Base-by-base conservation (phyloP, 2,329 filamentous ascomycete species). In the Onygenales sp. region DNA sequence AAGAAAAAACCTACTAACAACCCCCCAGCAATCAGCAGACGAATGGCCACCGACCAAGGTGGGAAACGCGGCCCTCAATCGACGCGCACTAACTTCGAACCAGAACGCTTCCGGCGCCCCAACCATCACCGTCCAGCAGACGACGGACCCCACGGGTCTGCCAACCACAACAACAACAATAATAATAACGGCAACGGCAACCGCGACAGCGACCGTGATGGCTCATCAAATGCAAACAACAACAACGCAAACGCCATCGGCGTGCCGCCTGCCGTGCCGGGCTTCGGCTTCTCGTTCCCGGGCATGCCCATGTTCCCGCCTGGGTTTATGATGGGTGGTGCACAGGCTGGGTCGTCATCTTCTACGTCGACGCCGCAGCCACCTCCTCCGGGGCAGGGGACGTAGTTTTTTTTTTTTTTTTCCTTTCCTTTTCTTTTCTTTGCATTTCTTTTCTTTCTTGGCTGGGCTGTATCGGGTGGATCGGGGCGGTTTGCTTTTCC, bases 201-300 rank as follows among this genome's bases (percentile, higher is more conserved):
- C 36, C 61, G 65, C 54, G 61, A 62, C 43, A 61, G 61, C 45
- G 68, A 74, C 34, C 65, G 62, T 51, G 69, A 74, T 39, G 60
- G 64, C 13, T 61, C 62, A 45, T 51, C 54, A 34, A 52, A 56
- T 31, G 54, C 56, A 8, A 56, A 56, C 40, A 55, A 56, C 49
- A 63, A 51, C 49, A 70, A 65, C 54, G 58, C 62, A 52, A 72
- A 67, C 56, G 73, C 72, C 49, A 72, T 79, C 32, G 77, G 72
- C 7, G 77, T 79, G 2, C 73, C 78, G 2, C 77, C 77, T 11
- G 72, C 77, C 6, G 76, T 81, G 5, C 77, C 77, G 44, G 74
- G 76, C 3, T 81, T 80, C 56, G 77, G 77, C 7, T 80, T 80
- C 61, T 75, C 75, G 39, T 74, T 76, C 54, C 67, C 72, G 9